phyloP scores from a whole-genome alignment of 768 basidiomycete genomes.

The Myochromella boudieri region DNA sequence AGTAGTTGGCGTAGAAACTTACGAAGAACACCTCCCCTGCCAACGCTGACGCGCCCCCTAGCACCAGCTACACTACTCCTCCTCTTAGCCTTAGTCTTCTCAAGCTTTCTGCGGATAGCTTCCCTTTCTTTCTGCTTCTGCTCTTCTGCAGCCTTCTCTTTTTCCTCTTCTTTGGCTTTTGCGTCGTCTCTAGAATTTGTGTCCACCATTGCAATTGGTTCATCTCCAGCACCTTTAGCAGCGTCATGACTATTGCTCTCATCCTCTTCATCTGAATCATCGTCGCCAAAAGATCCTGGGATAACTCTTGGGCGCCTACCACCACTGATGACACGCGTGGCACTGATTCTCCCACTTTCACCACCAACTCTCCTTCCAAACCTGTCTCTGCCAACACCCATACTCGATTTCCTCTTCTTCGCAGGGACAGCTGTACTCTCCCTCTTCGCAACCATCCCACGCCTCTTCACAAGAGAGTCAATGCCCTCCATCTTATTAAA shows the following conservation, averaged over 20 bases:
- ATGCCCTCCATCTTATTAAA: constrained; percentile 83
- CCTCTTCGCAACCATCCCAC: constrained; percentile 19
- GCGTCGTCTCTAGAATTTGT: constrained; percentile 24
- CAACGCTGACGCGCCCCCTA: constrained; percentile 38
- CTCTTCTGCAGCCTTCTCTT: constrained; percentile 45
- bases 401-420: constrained; percentile 56
- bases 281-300: constrained; percentile 60
- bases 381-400: constrained; percentile 28
- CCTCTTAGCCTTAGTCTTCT: constrained; percentile 64
- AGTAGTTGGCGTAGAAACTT: constrained; percentile 21
- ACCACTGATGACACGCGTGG: constrained; percentile 47
- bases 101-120: constrained; percentile 62
- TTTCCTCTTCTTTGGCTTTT: constrained; percentile 31
- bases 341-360: constrained; percentile 26
- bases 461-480: constrained; percentile 37
- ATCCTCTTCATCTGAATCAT: constrained; percentile 40
- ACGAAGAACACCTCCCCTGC: constrained; percentile 40
- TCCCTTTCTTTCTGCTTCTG: constrained; percentile 52
- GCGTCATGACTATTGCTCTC: too few relatives aligned
- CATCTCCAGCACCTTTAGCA: constrained; percentile 26
- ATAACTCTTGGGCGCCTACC: constrained; percentile 43
- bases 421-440: constrained; percentile 25
- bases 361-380: constrained; percentile 22
- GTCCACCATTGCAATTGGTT: constrained; percentile 1
- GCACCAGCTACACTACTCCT: constrained; percentile 57